These are phyloP conservation scores for Populus hybrid DNA, from an alignment of 441 rosid species.

Conservation along the genomic window DNA sequence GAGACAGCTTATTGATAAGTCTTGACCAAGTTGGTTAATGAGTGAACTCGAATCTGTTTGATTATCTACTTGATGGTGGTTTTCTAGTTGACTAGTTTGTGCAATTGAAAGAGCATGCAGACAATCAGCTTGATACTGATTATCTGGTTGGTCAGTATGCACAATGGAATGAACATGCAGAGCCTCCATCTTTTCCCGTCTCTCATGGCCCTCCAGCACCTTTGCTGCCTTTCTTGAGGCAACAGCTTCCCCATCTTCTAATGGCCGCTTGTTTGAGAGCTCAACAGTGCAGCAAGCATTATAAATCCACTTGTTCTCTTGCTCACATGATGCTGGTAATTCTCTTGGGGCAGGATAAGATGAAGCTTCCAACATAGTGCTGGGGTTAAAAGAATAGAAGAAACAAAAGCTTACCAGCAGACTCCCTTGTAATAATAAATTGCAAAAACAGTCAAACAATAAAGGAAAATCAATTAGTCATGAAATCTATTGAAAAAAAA, in stretches of 20 bases:
- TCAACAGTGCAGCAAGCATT: conserved; percentile 35
- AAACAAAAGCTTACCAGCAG: conserved; percentile 14
- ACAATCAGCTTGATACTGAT: not conserved
- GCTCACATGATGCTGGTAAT: conserved; percentile 42
- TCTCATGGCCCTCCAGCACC: conserved; percentile 14
- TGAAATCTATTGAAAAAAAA: not conserved
- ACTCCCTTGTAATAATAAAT: conserved; percentile 12
- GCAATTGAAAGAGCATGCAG: conserved; percentile 1
- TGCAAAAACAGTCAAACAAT: conserved; percentile 18
- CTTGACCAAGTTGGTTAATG: conserved; percentile 56
- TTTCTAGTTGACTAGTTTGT: conserved; percentile 4
- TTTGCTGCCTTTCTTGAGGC: conserved; percentile 27
- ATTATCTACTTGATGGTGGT: conserved; percentile 15
- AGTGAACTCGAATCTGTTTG: conserved; percentile 43
- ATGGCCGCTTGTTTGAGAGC: conserved; percentile 29
- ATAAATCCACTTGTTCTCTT: conserved; percentile 46
- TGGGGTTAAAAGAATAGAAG: conserved; percentile 6
- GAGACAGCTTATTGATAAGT: conserved; percentile 58
- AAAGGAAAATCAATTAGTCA: not conserved
- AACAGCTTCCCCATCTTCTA: conserved; percentile 33
- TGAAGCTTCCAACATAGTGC: conserved; percentile 54
- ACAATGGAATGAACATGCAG: conserved; percentile 2
- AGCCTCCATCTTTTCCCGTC: conserved; percentile 8
- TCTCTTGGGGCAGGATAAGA: conserved; percentile 37
- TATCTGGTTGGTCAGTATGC: not conserved